phyloP scores from a whole-genome alignment of 2,329 filamentous ascomycete genomes.

The Aureobasidium sp. region DNA sequence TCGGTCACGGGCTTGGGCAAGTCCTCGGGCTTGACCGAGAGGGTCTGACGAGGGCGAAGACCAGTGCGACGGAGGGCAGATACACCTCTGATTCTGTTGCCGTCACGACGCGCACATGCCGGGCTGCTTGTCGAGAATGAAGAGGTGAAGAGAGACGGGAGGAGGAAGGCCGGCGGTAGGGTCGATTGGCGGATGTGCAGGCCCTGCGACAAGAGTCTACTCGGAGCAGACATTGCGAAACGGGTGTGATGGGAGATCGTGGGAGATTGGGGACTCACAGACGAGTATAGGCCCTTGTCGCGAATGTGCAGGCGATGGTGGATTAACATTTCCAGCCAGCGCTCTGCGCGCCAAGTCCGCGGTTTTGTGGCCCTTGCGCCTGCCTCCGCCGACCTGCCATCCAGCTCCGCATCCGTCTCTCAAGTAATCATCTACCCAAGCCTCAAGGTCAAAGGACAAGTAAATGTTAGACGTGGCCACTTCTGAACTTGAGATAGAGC shows the following conservation, averaged over 20 bases:
- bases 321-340: slow-evolving; percentile 11
- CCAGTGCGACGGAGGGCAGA: slow-evolving; percentile 74
- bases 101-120: slow-evolving; percentile 43
- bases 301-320: slow-evolving; percentile 2
- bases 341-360: slow-evolving; percentile 5
- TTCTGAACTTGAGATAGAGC: background rate
- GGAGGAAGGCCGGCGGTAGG: slow-evolving; percentile 26
- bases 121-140: slow-evolving; percentile 23
- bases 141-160: slow-evolving; percentile 29
- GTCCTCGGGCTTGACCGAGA: slow-evolving; percentile 62
- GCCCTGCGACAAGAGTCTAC: slow-evolving; percentile 1
- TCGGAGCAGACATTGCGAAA: slow-evolving; percentile 7
- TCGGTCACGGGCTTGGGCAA: slow-evolving; percentile 64
- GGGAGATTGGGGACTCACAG: background rate
- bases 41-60: slow-evolving; percentile 51
- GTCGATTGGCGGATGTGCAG: slow-evolving; percentile 5
- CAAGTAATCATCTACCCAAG: too few species aligned
- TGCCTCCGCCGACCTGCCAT: background rate
- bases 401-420: background rate
- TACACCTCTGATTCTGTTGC: slow-evolving; percentile 70
- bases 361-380: background rate
- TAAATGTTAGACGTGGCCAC: background rate
- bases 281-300: background rate
- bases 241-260: background rate
- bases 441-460: background rate